Evolutionary conservation across 139 green algal genomes (phyloP).

Genomic region (Yamagishiella unicocca): DNA sequence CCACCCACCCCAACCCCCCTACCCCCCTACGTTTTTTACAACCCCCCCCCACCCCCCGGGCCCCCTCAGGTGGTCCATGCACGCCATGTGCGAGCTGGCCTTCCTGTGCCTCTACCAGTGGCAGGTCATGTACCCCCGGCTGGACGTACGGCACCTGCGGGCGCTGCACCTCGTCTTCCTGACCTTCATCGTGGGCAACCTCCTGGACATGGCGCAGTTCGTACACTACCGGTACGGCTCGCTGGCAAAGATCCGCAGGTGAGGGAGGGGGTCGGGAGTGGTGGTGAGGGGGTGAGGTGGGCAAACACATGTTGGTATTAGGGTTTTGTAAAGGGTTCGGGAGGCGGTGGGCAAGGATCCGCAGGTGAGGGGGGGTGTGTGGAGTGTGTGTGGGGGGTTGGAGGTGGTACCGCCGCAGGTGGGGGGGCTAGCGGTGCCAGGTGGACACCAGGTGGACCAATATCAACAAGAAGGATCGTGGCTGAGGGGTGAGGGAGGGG

Average conservation of each 20-base stretch:
- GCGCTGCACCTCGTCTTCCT: conserved; percentile 19
- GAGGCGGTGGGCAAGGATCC: too few relatives aligned
- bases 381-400: too few relatives aligned
- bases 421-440: too few relatives aligned
- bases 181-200: conserved; percentile 46
- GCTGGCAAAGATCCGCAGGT: conserved; percentile 5
- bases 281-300: too few relatives aligned
- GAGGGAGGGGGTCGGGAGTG: neutral
- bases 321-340: too few relatives aligned
- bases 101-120: conserved; percentile 45
- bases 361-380: neutral
- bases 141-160: neutral
- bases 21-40: neutral
- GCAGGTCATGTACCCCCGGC: conserved; percentile 38
- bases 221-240: conserved; percentile 44
- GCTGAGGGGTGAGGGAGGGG: too few relatives aligned
- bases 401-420: too few relatives aligned
- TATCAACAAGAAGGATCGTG: too few relatives aligned
- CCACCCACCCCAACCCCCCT: neutral
- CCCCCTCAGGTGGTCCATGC: conserved; percentile 37
- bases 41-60: neutral
- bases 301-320: too few relatives aligned
- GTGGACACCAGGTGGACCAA: too few relatives aligned
- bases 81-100: conserved; percentile 27
- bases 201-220: conserved; percentile 44